phyloP scores from a whole-genome alignment of 106 monocot genomes.

The Allium sativum region DNA sequence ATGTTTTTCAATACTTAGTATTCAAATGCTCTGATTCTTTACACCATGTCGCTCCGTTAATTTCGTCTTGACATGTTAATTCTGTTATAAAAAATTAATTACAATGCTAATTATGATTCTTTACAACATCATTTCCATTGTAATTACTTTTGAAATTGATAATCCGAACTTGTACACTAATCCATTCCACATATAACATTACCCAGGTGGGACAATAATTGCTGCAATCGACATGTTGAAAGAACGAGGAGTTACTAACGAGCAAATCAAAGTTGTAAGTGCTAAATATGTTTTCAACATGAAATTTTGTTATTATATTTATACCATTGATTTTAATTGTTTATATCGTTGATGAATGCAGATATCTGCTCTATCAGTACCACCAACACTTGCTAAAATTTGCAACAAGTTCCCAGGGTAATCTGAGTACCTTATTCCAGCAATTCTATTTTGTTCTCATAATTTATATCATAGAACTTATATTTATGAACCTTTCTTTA shows the following conservation, averaged over 20 bases:
- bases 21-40: no score
- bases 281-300: not conserved
- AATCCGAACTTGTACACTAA: no score
- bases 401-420: constrained; percentile 87
- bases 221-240: constrained; percentile 80
- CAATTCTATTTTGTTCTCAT: not conserved
- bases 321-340: not conserved
- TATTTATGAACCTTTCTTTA: not conserved
- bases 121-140: no score
- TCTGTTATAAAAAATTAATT: no score
- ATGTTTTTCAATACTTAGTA: no score
- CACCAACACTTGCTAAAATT: constrained; percentile 88
- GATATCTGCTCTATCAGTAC: constrained; percentile 88
- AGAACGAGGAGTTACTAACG: constrained; percentile 60
- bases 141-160: no score
- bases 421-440: not conserved
- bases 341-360: constrained; percentile 4
- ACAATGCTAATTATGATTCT: no score
- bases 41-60: no score
- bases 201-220: constrained; percentile 82
- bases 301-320: not conserved
- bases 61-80: no score
- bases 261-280: constrained; percentile 89
- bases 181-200: no score
- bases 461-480: not conserved